Evolutionary conservation across 2,329 filamentous ascomycete species (phyloP), one percentile per base, ranked within the genome.

Genomic region (Pyrenophora seminiperda): DNA sequence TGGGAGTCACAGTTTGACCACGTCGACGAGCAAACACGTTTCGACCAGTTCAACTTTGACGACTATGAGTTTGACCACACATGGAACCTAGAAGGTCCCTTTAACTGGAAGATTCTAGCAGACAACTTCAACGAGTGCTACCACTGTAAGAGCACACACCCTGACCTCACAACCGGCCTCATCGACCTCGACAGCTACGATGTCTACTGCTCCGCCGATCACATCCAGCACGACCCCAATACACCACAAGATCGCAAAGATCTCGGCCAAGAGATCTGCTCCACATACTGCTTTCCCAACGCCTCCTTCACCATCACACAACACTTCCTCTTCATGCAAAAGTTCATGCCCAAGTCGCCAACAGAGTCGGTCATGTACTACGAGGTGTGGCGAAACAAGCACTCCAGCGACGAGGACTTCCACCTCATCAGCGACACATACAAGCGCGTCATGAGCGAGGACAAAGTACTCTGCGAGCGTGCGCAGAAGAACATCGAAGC

Each of bases 51-150:
- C 47, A 50, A 71, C 53, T 70, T 70, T 32, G 59, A 63, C 11
- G 65, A 68, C 40, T 86, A 83, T 63, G 62, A 70, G 13, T 85
- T 83, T 56, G 66, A 70, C 50, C 67, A 71, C 52, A 67, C 61
- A 15, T 71, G 61, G 54, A 63, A 63, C 33, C 59, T 70, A 48
- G 67, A 67, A n/a, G 64, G 62, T 7, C 54, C 64, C 27, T 68
- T 62, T 52, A 70, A 70, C 50, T 71, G 67, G 67, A 71, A 71
- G 53, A 68, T 68, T 22, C 54, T 69, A 10, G 61, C 67, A 11
- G 83, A 86, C 63, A 85, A 86, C 73, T 87, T 84, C 75, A 87
- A 87, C 65, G 83, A 84, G 64, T 86, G 83, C 64, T 87, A 86
- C 59, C 83, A 86, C 73, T 85, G 82, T 73, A 78, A 79, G 41